phyloP scores from a whole-genome alignment of 140 eudicot genomes.

The Eryngium alpinum region DNA sequence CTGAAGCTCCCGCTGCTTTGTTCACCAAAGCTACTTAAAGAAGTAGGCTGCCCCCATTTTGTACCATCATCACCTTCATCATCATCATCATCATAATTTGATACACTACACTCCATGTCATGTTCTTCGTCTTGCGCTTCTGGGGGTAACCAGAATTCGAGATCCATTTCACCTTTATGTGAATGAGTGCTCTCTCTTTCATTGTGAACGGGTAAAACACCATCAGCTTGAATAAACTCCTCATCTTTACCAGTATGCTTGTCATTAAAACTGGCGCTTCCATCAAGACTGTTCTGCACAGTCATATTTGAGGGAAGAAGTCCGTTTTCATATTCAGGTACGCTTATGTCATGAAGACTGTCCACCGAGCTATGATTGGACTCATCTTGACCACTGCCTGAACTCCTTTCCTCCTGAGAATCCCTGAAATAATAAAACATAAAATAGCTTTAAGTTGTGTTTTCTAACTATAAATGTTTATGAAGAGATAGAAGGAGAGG shows the following conservation, averaged over 20 bases:
- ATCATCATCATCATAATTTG: constrained; percentile 55
- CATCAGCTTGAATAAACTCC: neutral
- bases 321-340: constrained; percentile 16
- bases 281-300: neutral
- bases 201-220: neutral
- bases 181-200: constrained; percentile 11
- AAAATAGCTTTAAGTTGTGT: neutral
- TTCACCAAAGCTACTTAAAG: constrained; percentile 49
- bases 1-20: constrained; percentile 46
- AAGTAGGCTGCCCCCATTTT: constrained; percentile 63
- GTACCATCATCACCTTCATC: constrained; percentile 52
- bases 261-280: neutral
- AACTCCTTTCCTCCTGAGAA: constrained; percentile 25
- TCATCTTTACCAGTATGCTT: neutral
- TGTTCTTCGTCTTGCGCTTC: constrained; percentile 63
- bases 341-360: constrained; percentile 10
- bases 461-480: neutral
- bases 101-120: constrained; percentile 55
- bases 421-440: constrained; percentile 17
- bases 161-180: constrained; percentile 26
- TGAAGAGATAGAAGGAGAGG: neutral
- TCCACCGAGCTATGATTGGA: constrained; percentile 3
- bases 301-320: constrained; percentile 6
- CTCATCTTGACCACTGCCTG: constrained; percentile 31
- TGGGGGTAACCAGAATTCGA: constrained; percentile 77